Evolutionary conservation across 73 alveolate species (phyloP).

Genomic region (Paraurostyla sp.): DNA sequence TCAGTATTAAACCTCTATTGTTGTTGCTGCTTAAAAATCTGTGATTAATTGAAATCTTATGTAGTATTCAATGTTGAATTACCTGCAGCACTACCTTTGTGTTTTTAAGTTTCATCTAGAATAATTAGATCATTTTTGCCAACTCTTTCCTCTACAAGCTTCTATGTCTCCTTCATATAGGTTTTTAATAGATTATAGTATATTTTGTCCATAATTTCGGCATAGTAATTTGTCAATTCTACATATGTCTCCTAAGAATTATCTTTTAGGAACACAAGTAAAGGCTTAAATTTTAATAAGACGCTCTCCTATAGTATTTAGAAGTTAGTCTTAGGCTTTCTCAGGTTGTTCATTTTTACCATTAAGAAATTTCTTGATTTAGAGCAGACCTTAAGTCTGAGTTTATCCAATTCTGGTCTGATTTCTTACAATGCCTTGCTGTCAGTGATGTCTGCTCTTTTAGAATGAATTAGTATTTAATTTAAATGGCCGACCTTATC

Average conservation of each 20-base stretch:
- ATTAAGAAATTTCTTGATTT: constrained; percentile 68
- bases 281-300: constrained; percentile 68
- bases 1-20: constrained; percentile 7
- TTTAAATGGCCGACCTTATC: constrained; percentile 70
- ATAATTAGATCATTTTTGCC: constrained; percentile 71
- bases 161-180: constrained; percentile 66
- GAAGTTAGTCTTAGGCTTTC: constrained; percentile 81
- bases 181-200: constrained; percentile 61
- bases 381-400: constrained; percentile 72
- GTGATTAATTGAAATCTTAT: not conserved
- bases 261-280: constrained; percentile 62
- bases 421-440: constrained; percentile 63
- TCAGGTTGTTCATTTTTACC: constrained; percentile 64
- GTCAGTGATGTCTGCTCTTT: constrained; percentile 17
- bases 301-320: constrained; percentile 75
- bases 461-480: constrained; percentile 25
- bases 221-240: constrained; percentile 72
- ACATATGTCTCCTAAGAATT: constrained; percentile 73
- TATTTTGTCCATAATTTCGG: constrained; percentile 69
- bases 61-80: constrained; percentile 13
- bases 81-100: not conserved
- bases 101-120: constrained; percentile 42
- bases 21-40: too few species aligned
- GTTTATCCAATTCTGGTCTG: constrained; percentile 77
- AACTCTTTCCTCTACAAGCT: constrained; percentile 70